These are phyloP conservation scores for Neocallimastix lanati DNA, from an alignment of 192 early-diverging fungal genomes.

Conservation along the genomic window DNA sequence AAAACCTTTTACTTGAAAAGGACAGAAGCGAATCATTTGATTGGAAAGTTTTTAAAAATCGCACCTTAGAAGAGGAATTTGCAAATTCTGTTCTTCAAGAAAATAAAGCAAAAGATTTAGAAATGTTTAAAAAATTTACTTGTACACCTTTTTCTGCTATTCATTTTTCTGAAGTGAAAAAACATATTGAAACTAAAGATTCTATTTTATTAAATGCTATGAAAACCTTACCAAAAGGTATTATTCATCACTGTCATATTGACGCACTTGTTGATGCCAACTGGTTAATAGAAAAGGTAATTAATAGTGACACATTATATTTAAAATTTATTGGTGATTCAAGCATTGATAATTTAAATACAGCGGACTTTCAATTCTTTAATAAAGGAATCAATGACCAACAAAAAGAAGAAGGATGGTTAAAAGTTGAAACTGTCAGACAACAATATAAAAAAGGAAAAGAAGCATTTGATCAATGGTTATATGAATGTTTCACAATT, in stretches of 20 bases:
- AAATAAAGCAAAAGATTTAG: background rate
- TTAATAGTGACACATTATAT: background rate
- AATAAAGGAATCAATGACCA: background rate
- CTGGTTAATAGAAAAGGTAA: background rate
- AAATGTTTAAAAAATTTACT: background rate
- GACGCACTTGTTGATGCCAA: background rate
- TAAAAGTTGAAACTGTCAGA: background rate
- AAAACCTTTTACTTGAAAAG: background rate
- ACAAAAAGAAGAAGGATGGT: background rate
- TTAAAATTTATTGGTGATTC: background rate
- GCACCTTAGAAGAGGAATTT: background rate
- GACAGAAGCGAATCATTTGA: background rate
- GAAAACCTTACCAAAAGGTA: background rate
- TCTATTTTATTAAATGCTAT: background rate
- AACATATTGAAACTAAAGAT: background rate
- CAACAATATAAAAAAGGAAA: background rate
- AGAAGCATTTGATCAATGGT: background rate
- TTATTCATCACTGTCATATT: background rate
- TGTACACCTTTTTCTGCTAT: background rate
- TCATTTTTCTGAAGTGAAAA: background rate
- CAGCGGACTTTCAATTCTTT: background rate
- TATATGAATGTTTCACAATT: background rate
- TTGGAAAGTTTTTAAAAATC: background rate
- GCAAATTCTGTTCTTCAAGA: background rate
- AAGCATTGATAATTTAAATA: background rate